A percentile compares a stretch with the other conserved stretches of the same genome.
Evolutionary conservation across 1,284 basidiomycete genomes (phyloP).

Genomic region (Ustilago curta): DNA sequence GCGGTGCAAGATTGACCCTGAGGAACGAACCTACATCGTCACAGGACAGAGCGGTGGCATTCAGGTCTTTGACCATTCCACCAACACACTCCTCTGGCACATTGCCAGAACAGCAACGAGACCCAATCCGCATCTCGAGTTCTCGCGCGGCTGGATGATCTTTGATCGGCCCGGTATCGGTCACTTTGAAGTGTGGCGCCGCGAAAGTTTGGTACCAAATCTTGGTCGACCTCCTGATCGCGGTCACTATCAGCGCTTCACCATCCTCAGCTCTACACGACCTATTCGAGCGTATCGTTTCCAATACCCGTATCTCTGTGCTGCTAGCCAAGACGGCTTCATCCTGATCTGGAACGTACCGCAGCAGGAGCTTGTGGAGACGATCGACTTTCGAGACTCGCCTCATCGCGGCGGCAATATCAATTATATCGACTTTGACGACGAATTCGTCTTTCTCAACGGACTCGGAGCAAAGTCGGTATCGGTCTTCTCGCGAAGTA

Average conservation of each 20-base stretch:
- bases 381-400: conserved; percentile 36
- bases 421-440: conserved; percentile 64
- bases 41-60: conserved; percentile 41
- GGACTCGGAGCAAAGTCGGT: conserved; percentile 50
- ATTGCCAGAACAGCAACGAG: conserved; percentile 35
- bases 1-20: conserved; percentile 61
- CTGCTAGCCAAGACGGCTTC: conserved; percentile 46
- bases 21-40: conserved; percentile 51
- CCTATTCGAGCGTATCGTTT: conserved; percentile 57
- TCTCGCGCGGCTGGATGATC: conserved; percentile 56
- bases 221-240: conserved; percentile 40
- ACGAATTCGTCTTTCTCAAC: conserved; percentile 56
- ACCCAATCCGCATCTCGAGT: conserved; percentile 58
- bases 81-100: conserved; percentile 50
- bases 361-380: conserved; percentile 29
- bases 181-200: conserved; percentile 61
- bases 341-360: conserved; percentile 51
- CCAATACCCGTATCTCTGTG: conserved; percentile 54
- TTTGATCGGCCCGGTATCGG: conserved; percentile 52
- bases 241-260: conserved; percentile 47
- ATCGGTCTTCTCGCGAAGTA: conserved; percentile 43
- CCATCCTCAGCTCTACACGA: conserved; percentile 34
- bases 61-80: conserved; percentile 36
- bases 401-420: conserved; percentile 50
- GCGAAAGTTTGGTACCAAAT: conserved; percentile 47